phyloP scores from a whole-genome alignment of 768 basidiomycete genomes.

The Russula sp. region DNA sequence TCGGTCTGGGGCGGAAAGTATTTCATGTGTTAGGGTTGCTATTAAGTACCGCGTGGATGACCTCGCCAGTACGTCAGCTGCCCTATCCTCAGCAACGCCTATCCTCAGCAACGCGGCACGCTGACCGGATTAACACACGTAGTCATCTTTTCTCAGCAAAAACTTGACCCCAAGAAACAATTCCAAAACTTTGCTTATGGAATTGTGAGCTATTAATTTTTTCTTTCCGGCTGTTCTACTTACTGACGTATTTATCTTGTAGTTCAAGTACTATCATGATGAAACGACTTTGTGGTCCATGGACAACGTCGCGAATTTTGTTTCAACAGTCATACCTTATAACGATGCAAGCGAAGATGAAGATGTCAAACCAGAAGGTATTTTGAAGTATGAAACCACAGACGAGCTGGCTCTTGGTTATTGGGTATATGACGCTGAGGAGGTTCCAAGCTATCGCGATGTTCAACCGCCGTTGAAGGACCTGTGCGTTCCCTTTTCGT shows the following conservation, averaged over 20 bases:
- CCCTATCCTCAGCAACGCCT: too few relatives aligned
- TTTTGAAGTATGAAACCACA: not conserved
- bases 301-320: not conserved
- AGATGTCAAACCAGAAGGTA: conserved; percentile 1
- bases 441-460: not conserved
- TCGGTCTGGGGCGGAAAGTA: not conserved
- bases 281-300: not conserved
- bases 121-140: not conserved
- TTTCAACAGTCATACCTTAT: not conserved
- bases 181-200: conserved; percentile 26
- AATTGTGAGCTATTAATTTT: conserved; percentile 15
- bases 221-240: not conserved
- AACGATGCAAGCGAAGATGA: conserved; percentile 10
- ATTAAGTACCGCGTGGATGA: conserved; percentile 4
- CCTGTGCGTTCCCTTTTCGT: not conserved
- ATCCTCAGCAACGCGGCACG: too few relatives aligned
- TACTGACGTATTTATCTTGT: not conserved
- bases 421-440: conserved; percentile 18
- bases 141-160: conserved; percentile 26
- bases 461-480: conserved; percentile 11
- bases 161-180: conserved; percentile 20
- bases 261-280: conserved; percentile 11
- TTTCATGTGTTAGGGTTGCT: not conserved
- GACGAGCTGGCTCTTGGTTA: conserved; percentile 6
- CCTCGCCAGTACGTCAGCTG: conserved; percentile 3